Base-by-base conservation (phyloP, 208 protist species). In the Acanthamoeba triangularis region DNA sequence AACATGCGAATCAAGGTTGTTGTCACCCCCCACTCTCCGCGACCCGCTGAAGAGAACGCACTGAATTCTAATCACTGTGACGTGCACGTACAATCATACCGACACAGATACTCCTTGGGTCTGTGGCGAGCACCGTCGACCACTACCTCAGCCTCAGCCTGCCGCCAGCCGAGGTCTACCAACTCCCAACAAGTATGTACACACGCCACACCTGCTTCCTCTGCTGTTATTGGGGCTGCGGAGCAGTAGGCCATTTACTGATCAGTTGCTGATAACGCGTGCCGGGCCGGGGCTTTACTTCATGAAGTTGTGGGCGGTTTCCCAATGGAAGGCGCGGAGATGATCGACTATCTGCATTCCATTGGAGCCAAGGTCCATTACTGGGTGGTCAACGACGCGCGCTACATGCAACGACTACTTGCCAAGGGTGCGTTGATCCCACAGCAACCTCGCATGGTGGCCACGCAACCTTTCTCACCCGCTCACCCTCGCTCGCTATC, bases 321-420 rank as follows among this genome's bases (percentile, higher is more conserved):
- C 41, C 74, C 41, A 3, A 82, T 82, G 74, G 74, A 82, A 8
- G 74, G 74, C 0, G 37, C 11, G 33, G 74, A 82, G 37, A 82
- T 82, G 74, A 82, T 82, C 37, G 74, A 41, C 74, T 82, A 82
- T 35, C 74, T 82, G 33, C 74, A 82, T 18, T 47, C 74, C 16
- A 41, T 82, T 37, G 41, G 41, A 35, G 33, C 74, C 37, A 82
- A 82, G 25, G 74, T 82, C 3, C 74, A 82, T 6, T 82, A 82
- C 41, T 82, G 74, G 74, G 74, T 82, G 37, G 74, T 82, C 33
- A 82, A 82, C 41, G 74, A 82, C 74, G 74, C 74, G 7, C 74
- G 41, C 33, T 82, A 82, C 37, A 82, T 82, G 74, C 33, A 35
- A 8, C 33, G 41, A 10, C 37, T 82, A 37, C 41, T 82, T 13